These are phyloP conservation scores for Mycena metata DNA, from an alignment of 768 basidiomycete species.

Conservation along the genomic window DNA sequence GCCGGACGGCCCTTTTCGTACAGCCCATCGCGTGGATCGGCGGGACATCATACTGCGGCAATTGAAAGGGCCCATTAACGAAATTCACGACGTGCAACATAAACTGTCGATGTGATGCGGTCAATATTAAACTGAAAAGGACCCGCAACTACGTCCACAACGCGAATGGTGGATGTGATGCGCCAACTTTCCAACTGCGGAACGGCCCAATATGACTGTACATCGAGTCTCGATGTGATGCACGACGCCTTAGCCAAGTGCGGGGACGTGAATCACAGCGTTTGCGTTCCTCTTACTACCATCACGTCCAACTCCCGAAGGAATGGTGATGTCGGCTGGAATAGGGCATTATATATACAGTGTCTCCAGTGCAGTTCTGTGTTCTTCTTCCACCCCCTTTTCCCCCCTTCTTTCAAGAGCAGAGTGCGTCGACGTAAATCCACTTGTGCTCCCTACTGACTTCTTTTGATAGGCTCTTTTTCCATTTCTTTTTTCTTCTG, in stretches of 20 bases:
- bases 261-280: not conserved
- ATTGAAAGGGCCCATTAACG: no score
- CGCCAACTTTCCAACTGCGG: not conserved
- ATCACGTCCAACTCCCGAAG: not conserved
- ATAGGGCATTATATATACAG: constrained; percentile 1
- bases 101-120: no score
- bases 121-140: no score
- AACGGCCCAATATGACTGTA: no score
- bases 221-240: constrained; percentile 8
- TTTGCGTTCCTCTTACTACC: constrained; percentile 2
- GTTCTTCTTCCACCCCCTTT: constrained; percentile 3
- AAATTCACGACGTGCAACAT: no score
- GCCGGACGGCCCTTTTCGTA: no score
- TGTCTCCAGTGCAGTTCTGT: constrained; percentile 2
- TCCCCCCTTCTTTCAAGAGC: constrained; percentile 46
- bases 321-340: not conserved
- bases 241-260: no score
- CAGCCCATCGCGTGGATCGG: no score
- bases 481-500: constrained; percentile 32
- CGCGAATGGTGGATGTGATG: not conserved
- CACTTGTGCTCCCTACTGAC: constrained; percentile 22
- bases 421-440: constrained; percentile 45
- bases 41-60: no score
- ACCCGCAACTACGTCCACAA: constrained; percentile 2
- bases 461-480: constrained; percentile 42